Evolutionary conservation across 129 eudicot genomes (phyloP).

Genomic region (Flaveria sonorensis): DNA sequence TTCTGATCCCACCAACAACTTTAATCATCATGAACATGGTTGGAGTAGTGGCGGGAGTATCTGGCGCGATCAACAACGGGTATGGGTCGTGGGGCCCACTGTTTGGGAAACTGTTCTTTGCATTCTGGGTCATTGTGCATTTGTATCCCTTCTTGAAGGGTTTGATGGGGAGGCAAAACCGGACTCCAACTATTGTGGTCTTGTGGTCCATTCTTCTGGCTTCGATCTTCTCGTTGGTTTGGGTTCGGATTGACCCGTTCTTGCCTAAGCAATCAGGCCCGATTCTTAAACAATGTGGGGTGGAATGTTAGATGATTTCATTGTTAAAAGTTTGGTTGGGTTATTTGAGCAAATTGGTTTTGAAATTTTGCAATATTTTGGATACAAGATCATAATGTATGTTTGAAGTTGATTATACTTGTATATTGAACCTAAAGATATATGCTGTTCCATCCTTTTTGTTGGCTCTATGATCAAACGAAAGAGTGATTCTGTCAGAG

Average conservation of each 20-base stretch:
- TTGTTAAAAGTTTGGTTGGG: constrained; percentile 9
- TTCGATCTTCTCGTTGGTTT: constrained; percentile 88
- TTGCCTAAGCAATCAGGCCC: constrained; percentile 96
- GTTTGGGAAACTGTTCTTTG: constrained; percentile 83
- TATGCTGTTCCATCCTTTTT: background rate
- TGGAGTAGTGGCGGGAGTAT: constrained; percentile 93
- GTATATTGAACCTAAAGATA: constrained; percentile 19
- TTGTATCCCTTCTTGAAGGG: constrained; percentile 95
- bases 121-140: constrained; percentile 96
- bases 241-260: constrained; percentile 99
- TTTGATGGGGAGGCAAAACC: constrained; percentile 95
- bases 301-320: constrained; percentile 59
- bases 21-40: constrained; percentile 90
- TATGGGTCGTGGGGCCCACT: constrained; percentile 97
- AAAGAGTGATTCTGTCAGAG: no score
- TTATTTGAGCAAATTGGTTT: constrained; percentile 18
- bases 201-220: constrained; percentile 94
- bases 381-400: constrained; percentile 25
- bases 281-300: constrained; percentile 91
- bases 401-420: constrained; percentile 21
- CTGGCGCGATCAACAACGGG: constrained; percentile 95
- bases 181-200: constrained; percentile 95
- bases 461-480: no score
- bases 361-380: constrained; percentile 27
- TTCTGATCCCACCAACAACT: constrained; percentile 93